A percentile compares a stretch with the other conserved stretches of the same genome.
Evolutionary conservation across 306 rosid species (phyloP).

Genomic region (Herpetospermum pedunculosum): DNA sequence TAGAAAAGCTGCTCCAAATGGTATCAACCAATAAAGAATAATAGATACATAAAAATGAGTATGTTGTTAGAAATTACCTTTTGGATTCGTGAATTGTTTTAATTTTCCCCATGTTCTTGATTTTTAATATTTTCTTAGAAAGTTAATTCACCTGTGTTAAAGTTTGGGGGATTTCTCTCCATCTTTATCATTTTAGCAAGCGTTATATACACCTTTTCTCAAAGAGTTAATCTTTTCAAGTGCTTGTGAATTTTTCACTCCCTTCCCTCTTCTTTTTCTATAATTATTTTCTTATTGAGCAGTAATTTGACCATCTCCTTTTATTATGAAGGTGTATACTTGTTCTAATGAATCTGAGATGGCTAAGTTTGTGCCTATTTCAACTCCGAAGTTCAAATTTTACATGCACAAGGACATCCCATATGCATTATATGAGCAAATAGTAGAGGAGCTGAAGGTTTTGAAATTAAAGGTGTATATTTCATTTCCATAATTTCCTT

Average conservation of each 20-base stretch:
- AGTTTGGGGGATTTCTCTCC: neutral
- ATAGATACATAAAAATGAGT: neutral
- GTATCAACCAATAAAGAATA: neutral
- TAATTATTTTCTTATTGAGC: neutral
- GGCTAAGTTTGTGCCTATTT: conserved; percentile 41
- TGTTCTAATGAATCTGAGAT: conserved; percentile 58
- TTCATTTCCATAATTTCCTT: neutral
- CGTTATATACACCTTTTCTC: neutral
- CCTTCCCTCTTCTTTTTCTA: neutral
- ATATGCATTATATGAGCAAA: conserved; percentile 8
- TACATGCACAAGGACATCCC: conserved; percentile 26
- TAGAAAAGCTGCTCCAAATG: neutral
- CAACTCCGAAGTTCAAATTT: conserved; percentile 57
- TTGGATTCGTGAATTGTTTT: neutral
- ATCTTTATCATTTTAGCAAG: neutral
- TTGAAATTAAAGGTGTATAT: conserved; percentile 41
- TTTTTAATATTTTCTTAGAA: neutral
- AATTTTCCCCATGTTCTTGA: neutral
- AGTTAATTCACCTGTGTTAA: neutral
- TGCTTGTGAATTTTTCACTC: neutral
- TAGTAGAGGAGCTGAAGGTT: conserved; percentile 19
- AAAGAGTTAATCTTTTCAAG: neutral
- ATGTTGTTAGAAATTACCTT: neutral
- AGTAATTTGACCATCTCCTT: neutral
- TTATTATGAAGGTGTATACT: conserved; percentile 62